Evolutionary conservation across 1,284 basidiomycete species (phyloP), one percentile per base, ranked within the genome.

Genomic region (Entoloma clypeatum): DNA sequence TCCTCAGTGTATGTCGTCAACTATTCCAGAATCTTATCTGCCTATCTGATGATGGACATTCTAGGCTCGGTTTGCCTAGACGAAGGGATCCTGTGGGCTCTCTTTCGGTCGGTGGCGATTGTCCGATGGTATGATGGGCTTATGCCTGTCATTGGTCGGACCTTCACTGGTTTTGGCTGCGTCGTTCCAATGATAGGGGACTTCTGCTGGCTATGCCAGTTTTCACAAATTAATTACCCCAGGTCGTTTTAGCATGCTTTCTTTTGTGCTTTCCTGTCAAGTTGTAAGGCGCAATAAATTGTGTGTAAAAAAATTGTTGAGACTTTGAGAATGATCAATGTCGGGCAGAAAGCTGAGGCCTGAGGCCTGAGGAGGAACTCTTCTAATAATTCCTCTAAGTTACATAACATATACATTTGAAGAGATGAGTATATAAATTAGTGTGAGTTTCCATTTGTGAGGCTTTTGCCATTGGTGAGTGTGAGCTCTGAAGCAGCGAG

Each of bases 201-300:
- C n/a, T n/a, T n/a, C n/a, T n/a, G n/a, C 22, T 17, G 18, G 4
- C 7, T 10, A 7, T 3, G 16, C n/a, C 27, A 24, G 33, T 36
- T 3, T 16, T 25, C n/a, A 9, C 27, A 47, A 47, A 47, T 47
- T 19, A 43, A 47, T 22, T 47, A 47, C 13, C 48, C 48, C 48
- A 49, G 48, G 48, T 11, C 44, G 41, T 43, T 25, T 18, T 24
- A 16, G 24, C 24, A 30, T 18, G 6, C 9, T 29, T 23, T 16
- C 22, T 28, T 23, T 21, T 25, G 27, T 37, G 21, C 18, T 27
- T 23, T 10, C 30, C 28, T 43, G 37, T 36, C 37, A 47, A 36
- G 39, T 18, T 35, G 27, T n/a, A 19, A 36, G 27, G n/a, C n/a
- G n/a, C n/a, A n/a, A n/a, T n/a, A n/a, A n/a, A 37, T 3, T 25